phyloP scores from a whole-genome alignment of 257 asterid species.

The Przewalskia tangutica region DNA sequence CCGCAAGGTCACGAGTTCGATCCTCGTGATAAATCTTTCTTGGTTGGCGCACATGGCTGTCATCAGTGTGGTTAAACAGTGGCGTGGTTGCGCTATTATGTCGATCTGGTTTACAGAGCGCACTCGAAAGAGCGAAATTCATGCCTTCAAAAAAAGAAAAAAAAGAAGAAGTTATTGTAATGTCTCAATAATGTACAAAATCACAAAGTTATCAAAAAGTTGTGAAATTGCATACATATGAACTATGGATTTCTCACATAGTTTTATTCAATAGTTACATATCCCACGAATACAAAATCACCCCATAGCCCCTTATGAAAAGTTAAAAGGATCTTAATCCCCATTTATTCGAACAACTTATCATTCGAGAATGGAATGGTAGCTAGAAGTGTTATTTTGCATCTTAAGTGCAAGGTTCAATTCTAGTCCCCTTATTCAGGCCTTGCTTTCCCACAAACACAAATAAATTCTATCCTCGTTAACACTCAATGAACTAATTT shows the following conservation, averaged over 20 bases:
- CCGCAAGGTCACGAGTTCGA: too few relatives aligned
- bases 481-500: neutral
- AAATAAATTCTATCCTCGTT: neutral
- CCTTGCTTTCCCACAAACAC: neutral
- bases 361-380: neutral
- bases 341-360: neutral
- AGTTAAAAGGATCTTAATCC: neutral
- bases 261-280: neutral
- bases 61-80: too few relatives aligned
- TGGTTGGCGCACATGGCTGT: too few relatives aligned
- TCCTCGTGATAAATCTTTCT: too few relatives aligned
- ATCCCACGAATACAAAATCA: neutral
- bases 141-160: too few relatives aligned
- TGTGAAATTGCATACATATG: neutral
- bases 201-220: neutral
- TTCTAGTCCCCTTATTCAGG: neutral
- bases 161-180: too few relatives aligned
- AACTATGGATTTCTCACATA: neutral
- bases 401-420: neutral
- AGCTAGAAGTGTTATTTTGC: neutral
- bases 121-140: too few relatives aligned
- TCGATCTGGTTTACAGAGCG: too few relatives aligned
- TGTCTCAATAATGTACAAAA: too few relatives aligned
- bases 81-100: too few relatives aligned
- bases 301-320: neutral